Evolutionary conservation across 75 land plant genomes (phyloP).

Genomic region (Larix kaempferi): DNA sequence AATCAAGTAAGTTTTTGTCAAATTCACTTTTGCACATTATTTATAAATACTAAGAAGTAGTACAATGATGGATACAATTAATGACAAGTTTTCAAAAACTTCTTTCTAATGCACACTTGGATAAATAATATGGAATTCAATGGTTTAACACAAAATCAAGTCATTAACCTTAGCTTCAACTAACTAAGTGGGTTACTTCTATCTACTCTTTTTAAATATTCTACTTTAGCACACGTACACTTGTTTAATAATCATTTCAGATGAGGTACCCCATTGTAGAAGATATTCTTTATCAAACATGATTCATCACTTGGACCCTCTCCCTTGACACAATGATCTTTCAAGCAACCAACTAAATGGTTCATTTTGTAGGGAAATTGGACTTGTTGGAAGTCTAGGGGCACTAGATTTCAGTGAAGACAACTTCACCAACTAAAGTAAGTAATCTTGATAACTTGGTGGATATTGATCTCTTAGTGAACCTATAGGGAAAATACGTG

Average conservation of each 20-base stretch:
- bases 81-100: too few relatives aligned
- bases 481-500: conserved; percentile 73
- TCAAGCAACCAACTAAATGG: too few relatives aligned
- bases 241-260: conserved; percentile 57
- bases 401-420: conserved; percentile 57
- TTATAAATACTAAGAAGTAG: too few relatives aligned
- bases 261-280: conserved; percentile 35
- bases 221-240: conserved; percentile 55
- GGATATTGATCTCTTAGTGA: conserved; percentile 67
- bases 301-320: conserved; percentile 1
- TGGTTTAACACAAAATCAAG: conserved; percentile 67
- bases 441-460: conserved; percentile 42
- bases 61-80: too few relatives aligned
- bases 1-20: too few relatives aligned
- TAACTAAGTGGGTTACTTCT: conserved; percentile 63
- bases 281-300: conserved; percentile 16
- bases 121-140: conserved; percentile 44
- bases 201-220: conserved; percentile 35
- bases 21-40: too few relatives aligned
- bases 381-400: conserved; percentile 33
- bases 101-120: conserved; percentile 65
- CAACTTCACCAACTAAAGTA: conserved; percentile 53
- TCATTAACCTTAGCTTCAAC: conserved; percentile 78
- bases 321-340: conserved; percentile 12
- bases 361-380: conserved; percentile 48